phyloP scores from a whole-genome alignment of 31 red algal species.

The Endocladia muricata region DNA sequence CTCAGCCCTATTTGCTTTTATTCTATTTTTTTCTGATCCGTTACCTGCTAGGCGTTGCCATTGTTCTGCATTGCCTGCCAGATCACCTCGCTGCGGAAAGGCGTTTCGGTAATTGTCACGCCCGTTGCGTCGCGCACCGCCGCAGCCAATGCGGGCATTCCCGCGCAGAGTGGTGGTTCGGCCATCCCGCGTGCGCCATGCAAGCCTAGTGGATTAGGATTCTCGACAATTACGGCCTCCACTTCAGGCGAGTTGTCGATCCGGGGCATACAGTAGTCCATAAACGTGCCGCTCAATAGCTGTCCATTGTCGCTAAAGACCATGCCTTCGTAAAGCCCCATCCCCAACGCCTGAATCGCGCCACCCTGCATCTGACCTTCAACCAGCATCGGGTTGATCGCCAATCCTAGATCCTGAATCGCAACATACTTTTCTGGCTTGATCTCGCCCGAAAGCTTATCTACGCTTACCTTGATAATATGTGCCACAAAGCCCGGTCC shows the following conservation, averaged over 20 bases:
- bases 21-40: no score
- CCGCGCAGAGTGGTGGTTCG: no score
- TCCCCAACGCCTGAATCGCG: slow-evolving; percentile 12
- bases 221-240: no score
- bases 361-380: slow-evolving; percentile 26
- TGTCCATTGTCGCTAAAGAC: neutral
- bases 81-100: no score
- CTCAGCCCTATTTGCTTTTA: no score
- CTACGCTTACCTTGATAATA: neutral
- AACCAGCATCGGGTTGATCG: slow-evolving; percentile 11
- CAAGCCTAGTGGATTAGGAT: no score
- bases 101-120: no score
- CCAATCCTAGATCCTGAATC: neutral
- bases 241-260: slow-evolving; percentile 8
- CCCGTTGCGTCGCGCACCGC: no score
- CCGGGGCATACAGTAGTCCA: slow-evolving; percentile 11
- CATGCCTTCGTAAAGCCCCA: slow-evolving; percentile 10
- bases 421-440: neutral
- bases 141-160: no score
- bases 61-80: no score
- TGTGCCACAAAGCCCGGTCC: neutral
- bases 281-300: neutral
- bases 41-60: no score
- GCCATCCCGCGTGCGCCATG: no score
- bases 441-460: neutral